Evolutionary conservation across 495 filamentous ascomycete species (phyloP), one percentile per base, ranked within the genome.

Genomic region (Chlorociboria aeruginascens): DNA sequence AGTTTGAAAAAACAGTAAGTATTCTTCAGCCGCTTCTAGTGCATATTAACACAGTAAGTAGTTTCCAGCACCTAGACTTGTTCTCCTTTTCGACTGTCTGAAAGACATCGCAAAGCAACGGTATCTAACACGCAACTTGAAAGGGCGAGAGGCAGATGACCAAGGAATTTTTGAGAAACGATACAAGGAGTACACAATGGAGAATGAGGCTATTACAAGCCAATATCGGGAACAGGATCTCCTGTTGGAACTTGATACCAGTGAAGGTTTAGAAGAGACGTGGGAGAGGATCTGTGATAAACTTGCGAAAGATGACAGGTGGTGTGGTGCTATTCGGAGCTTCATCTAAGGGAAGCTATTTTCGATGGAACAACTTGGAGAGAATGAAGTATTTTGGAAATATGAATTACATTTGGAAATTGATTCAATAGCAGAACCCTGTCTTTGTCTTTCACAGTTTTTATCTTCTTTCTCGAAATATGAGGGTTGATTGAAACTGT

Each of bases 41-140:
- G 8, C 13, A 13, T 37, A n/a, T 20, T 49, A 36, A 43, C 39
- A 6, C 32, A 36, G 40, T 10, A 17, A n/a, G 32, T 25, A 45
- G 40, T 31, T 45, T 9, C 14, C 33, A 32, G 25, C 32, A 45
- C 48, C 48, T 13, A 14, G 11, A 32, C 48, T 51, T 7, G 48
- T 51, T 38, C 39, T 51, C 8, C 40, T 51, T n/a, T 40, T 51
- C 48, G 35, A 51, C 33, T 51, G 49, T 40, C 25, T 33, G 7
- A 45, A 45, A 45, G 49, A 51, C 7, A 51, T 45, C 29, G 41
- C 42, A 14, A 46, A 51, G 17, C 33, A 46, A 29, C 41, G 42
- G 1, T 40, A 39, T 46, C 35, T 51, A 17, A 45, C 49, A 8
- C 32, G 49, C 13, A 38, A 41, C 16, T 32, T 48, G 12, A 12